Evolutionary conservation across 345 rosid genomes (phyloP).

Genomic region (Lepidium sativum): DNA sequence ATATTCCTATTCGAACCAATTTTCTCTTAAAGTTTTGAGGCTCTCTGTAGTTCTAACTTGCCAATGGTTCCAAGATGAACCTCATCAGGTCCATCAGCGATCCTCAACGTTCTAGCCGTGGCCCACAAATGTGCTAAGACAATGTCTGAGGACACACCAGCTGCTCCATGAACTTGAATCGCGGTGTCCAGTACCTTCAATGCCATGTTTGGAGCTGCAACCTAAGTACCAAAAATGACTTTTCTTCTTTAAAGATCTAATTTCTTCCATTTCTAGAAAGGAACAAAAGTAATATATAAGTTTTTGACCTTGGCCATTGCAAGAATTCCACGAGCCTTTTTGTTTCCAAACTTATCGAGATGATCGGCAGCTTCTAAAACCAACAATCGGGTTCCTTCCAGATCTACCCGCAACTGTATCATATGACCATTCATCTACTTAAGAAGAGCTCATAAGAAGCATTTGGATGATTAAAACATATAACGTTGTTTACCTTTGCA

Average conservation of each 20-base stretch:
- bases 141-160: slow-evolving; percentile 73
- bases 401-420: slow-evolving; percentile 75
- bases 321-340: slow-evolving; percentile 62
- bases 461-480: not conserved
- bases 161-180: slow-evolving; percentile 90
- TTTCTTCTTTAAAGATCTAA: not conserved
- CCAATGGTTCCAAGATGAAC: slow-evolving; percentile 92
- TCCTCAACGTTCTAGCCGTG: slow-evolving; percentile 68
- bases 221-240: slow-evolving; percentile 35
- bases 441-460: not conserved
- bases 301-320: slow-evolving; percentile 88
- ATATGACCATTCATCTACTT: not conserved
- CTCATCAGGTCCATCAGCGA: slow-evolving; percentile 93
- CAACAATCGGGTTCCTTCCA: slow-evolving; percentile 72
- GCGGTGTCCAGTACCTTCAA: slow-evolving; percentile 79
- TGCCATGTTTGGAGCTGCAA: slow-evolving; percentile 94
- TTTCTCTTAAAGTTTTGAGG: slow-evolving; percentile 56
- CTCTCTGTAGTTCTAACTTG: slow-evolving; percentile 61
- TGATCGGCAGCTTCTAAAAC: slow-evolving; percentile 90
- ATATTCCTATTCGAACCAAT: not conserved
- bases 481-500: slow-evolving; percentile 53
- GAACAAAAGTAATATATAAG: not conserved
- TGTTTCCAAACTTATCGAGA: slow-evolving; percentile 90
- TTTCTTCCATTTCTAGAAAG: not conserved
- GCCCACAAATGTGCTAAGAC: slow-evolving; percentile 88